phyloP scores from a whole-genome alignment of 148 eudicot genomes.

The Rhododendron vialii region DNA sequence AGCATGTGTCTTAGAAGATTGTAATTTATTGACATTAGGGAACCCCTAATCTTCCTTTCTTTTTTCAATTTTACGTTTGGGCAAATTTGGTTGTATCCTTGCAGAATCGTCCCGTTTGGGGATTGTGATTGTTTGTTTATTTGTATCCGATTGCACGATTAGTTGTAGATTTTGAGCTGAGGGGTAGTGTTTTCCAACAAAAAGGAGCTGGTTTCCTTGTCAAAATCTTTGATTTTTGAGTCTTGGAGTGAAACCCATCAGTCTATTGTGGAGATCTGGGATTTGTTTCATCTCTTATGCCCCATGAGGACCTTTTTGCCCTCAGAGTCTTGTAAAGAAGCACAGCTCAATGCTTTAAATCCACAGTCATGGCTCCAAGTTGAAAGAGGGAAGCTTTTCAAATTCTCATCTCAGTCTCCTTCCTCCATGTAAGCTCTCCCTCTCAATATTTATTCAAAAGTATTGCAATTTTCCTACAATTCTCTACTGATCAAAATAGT shows the following conservation, averaged over 20 bases:
- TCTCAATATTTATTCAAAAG: neutral
- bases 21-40: neutral
- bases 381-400: slow-evolving; percentile 84
- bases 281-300: slow-evolving; percentile 59
- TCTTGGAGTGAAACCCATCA: slow-evolving; percentile 22
- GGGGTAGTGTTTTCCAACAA: slow-evolving; percentile 15
- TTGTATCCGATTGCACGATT: neutral
- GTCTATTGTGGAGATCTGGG: slow-evolving; percentile 97
- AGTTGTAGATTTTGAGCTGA: neutral
- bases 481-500: neutral
- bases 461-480: neutral
- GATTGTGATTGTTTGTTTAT: slow-evolving; percentile 1
- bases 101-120: neutral
- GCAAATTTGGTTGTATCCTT: neutral
- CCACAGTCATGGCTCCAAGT: slow-evolving; percentile 99
- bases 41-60: neutral
- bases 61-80: neutral
- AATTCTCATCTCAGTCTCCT: slow-evolving; percentile 53
- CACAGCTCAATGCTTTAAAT: slow-evolving; percentile 74
- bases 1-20: neutral
- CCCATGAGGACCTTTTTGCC: slow-evolving; percentile 90
- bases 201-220: slow-evolving; percentile 6
- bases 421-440: slow-evolving; percentile 66
- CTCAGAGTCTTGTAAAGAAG: slow-evolving; percentile 82
- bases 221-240: slow-evolving; percentile 10